Base-by-base conservation (phyloP, 257 asterid genomes). In the Solanum appendiculatum region DNA sequence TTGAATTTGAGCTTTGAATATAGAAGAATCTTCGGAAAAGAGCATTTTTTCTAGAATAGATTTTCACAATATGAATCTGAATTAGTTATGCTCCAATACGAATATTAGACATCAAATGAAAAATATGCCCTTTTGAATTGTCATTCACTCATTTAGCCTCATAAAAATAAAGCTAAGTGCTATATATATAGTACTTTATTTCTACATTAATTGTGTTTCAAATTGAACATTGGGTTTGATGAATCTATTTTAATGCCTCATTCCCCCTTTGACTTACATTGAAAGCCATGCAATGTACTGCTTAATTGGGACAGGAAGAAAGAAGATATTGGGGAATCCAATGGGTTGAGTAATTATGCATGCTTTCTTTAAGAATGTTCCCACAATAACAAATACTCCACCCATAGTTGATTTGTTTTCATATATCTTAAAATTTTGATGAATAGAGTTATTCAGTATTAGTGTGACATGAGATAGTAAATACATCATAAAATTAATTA, bases 211-310 rank as follows among this genome's bases (percentile, higher is more conserved):
- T 78, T 44, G 64, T 78, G 68, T 46, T 80, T 80, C 27, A 69
- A 9, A 29, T 29, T 5, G 27, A 48, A 23, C 60, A 34, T 74
- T 33, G 36, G 39, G 6, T 36, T 84, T 63, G 78, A 21, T 34
- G 70, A 21, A 5, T 29, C n/a, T 58, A 25, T 80, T 40, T 73
- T 74, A 77, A 21, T 89, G 37, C 34, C 74, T 83, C 54, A 66
- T 27, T 14, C 8, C 39, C 44, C 20, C 56, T 48, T 84, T 89
- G 85, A 88, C 91, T 85, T 91, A 86, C 46, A 73, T 91, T 88
- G 85, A 68, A 91, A 89, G 89, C 85, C 88, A 82, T 89, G 87
- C 90, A 81, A 42, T 72, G 82, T 82, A 66, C 39, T 9, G 64
- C 68, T 33, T 48, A 54, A 6, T 29, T 2, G 82, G 23, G 33